Evolutionary conservation across 495 filamentous ascomycete genomes (phyloP), one percentile per base, ranked within the genome.

Genomic region (Podospora bellae-mahoneyi): DNA sequence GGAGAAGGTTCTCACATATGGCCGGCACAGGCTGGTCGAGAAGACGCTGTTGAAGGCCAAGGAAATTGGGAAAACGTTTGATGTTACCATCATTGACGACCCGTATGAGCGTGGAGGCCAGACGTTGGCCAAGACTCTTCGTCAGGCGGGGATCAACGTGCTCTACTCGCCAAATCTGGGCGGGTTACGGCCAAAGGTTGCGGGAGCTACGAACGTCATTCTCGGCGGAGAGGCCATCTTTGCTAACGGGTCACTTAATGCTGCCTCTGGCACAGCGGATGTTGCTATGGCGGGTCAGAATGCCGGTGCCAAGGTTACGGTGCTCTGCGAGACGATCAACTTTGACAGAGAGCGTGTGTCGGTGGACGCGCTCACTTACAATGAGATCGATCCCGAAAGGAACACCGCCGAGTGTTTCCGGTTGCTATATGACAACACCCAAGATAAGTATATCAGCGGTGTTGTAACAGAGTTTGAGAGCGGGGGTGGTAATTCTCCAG

Each of bases 301-400:
- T 60, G 78, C 82, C 18, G 86, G 86, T 60, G 86, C 92, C 44
- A 92, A 93, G 2, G 94, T 99, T 54, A 89, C 94, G 39, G 92
- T 96, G 4, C 91, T 92, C 67, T 97, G 93, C 77, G 94, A 99
- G 83, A 93, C 90, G 2, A 87, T 99, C 81, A 99, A 98, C 78
- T 97, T 97, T 79, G 94, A 92, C 26, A 23, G 77, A 1, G 95
- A 97, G 71, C 87, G 90, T 64, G 92, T 97, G 4, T 90, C 92
- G 9, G 86, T 96, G 0, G 95, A 97, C 78, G 91, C 91, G 44
- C 93, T 99, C 69, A 93, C 95, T 26, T 88, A 90, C 64, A 98
- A 99, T 78, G 95, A 99, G 82, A 89, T 97, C 67, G 93, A 89
- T 30, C 85, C 86, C 0, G 82, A 84, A 68, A 70, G 78, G 26